Conservation (phyloP, 2,329 filamentous ascomycete genomes). For the Didymella exigua region DNA sequence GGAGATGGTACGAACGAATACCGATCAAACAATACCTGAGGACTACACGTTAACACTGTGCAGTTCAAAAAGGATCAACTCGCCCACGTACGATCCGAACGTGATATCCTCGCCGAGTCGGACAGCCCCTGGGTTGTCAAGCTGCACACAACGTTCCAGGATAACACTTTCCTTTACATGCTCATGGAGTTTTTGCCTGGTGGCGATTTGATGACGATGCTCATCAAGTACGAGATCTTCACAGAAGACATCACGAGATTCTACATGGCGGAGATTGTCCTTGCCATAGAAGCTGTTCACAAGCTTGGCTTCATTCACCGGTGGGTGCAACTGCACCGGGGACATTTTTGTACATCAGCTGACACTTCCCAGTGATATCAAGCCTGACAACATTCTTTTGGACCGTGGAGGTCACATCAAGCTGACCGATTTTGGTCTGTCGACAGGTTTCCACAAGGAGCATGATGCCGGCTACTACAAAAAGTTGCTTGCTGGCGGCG, state of each 20-base stretch:
- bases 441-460: constrained; percentile 95
- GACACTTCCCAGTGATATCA: constrained; percentile 78
- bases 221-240: constrained; percentile 99
- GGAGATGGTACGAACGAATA: constrained; percentile 70
- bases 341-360: constrained; percentile 11
- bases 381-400: constrained; percentile 96
- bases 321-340: constrained; percentile 57
- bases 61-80: constrained; percentile 96
- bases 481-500: constrained; percentile 79
- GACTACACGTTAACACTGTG: constrained; percentile 23
- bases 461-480: constrained; percentile 99
- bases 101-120: constrained; percentile 97
- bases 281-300: constrained; percentile 98
- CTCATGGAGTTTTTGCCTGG: constrained; percentile 99
- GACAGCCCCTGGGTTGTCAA: constrained; percentile 99
- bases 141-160: constrained; percentile 97
- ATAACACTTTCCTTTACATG: constrained; percentile 95
- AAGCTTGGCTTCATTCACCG: constrained; percentile 98
- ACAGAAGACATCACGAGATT: constrained; percentile 98
- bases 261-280: constrained; percentile 97
- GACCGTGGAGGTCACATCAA: constrained; percentile 97
- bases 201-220: constrained; percentile 99
- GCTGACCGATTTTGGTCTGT: constrained; percentile 95
- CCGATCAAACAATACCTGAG: background rate
- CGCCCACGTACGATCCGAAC: constrained; percentile 94